Base-by-base conservation (phyloP, 495 filamentous ascomycete genomes). In the Penicillium antarcticum region DNA sequence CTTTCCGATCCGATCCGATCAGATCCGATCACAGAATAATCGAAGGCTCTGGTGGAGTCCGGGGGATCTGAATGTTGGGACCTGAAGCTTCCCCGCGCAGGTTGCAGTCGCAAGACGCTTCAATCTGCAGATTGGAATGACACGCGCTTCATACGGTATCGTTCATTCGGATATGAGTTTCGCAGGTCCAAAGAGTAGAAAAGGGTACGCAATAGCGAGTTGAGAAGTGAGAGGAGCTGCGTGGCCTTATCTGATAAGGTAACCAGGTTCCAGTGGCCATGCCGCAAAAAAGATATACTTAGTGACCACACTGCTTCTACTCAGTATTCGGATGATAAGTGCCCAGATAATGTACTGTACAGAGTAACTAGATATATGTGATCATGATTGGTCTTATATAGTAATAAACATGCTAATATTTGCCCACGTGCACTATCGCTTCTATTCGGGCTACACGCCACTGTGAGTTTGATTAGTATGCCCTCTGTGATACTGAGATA, bases 171-270 rank as follows among this genome's bases (percentile, higher is more conserved):
- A 36, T 11, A 36, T 5, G 19, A 19, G 19, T 36, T 29, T 29
- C 26, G 26, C 8, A 29, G 9, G 8, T 10, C 9, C 26, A 29
- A 29, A 1, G 26, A 29, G 26, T 29, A 29, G 5, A 10, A 9
- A 29, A 29, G 5, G 26, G 26, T 29, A 32, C 14, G n/a, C 16
- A 19, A 12, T 31, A 32, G 24, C 24, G 26, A 3, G 26, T 33
- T 17, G 16, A 29, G 26, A 29, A 7, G 26, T 29, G 31, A 45
- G 38, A 41, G 50, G 52, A 62, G 59, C 53, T 63, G 62, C 59
- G 62, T 65, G 62, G 62, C 62, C 60, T 65, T 63, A 65, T 65
- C 62, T 53, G 62, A 62, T 62, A 51, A 51, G 13, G 47, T 48
- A n/a, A n/a, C n/a, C n/a, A n/a, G 35, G 26, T 29, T 9, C 8